Evolutionary conservation across 176 grass and related monocot species (phyloP).

Genomic region (Oryza nivara): DNA sequence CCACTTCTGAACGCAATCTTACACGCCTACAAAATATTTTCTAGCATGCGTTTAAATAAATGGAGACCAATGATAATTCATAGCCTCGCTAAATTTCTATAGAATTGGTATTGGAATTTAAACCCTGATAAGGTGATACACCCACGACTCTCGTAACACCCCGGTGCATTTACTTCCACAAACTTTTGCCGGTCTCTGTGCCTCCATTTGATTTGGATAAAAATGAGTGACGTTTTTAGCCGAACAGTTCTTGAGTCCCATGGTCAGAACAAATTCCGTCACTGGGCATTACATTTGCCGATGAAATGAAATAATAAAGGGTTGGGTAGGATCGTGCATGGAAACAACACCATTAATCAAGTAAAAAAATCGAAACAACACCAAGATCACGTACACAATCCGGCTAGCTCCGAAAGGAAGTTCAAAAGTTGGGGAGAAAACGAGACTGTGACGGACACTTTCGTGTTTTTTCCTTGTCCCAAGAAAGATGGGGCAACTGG

Average conservation of each 20-base stretch:
- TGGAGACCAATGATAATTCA: no score
- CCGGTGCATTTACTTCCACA: no score
- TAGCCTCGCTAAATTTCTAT: no score
- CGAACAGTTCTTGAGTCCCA: background rate
- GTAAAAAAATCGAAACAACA: background rate
- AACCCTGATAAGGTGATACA: no score
- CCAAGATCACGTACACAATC: conserved; percentile 6
- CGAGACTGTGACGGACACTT: background rate
- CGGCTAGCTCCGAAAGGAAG: background rate
- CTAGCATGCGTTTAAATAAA: no score
- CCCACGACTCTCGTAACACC: no score
- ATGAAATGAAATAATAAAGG: background rate
- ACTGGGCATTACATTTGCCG: background rate
- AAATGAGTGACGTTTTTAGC: background rate
- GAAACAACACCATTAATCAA: background rate
- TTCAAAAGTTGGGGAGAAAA: background rate
- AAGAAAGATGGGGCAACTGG: background rate
- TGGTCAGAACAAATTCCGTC: background rate
- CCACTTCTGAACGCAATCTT: no score
- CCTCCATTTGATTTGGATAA: background rate
- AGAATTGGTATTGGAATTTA: no score
- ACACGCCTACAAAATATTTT: no score
- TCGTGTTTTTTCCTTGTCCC: conserved; percentile 22
- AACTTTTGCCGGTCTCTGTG: background rate
- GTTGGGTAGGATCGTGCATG: background rate